These are phyloP conservation scores for Sugiyamaella lignohabitans DNA, from an alignment of 805 yeast species.

Conservation along the genomic window DNA sequence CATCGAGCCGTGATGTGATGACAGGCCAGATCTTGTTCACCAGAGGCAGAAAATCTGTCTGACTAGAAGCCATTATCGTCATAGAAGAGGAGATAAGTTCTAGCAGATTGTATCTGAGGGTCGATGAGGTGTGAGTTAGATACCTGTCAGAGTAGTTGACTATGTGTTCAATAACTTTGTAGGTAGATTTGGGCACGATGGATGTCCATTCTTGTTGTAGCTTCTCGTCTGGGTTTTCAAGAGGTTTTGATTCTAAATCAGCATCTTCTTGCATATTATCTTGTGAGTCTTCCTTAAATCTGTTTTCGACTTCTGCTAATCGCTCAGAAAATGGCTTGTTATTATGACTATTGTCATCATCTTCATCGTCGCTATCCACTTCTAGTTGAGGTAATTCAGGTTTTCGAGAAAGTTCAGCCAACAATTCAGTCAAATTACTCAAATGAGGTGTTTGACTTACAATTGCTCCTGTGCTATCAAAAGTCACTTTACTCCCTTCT, in stretches of 20 bases:
- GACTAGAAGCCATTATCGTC: constrained; percentile 50
- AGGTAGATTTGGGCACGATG: constrained; percentile 55
- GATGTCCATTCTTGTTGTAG: constrained; percentile 52
- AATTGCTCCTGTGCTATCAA: constrained; percentile 2
- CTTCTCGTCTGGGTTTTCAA: constrained; percentile 28
- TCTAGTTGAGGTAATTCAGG: neutral
- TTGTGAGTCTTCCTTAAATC: constrained; percentile 32
- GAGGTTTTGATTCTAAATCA: constrained; percentile 23
- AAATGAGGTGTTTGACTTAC: neutral
- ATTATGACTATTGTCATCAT: neutral
- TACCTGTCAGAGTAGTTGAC: constrained; percentile 62
- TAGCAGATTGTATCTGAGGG: constrained; percentile 52
- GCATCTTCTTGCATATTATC: constrained; percentile 28
- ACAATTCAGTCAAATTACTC: constrained; percentile 21
- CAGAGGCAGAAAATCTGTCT: constrained; percentile 41
- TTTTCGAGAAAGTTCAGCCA: constrained; percentile 21
- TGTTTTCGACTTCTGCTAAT: constrained; percentile 30
- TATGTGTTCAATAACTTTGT: constrained; percentile 53
- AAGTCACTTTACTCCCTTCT: constrained; percentile 35
- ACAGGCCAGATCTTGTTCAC: constrained; percentile 51
- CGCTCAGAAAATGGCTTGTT: constrained; percentile 22
- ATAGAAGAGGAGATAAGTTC: constrained; percentile 39
- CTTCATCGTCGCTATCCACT: constrained; percentile 8
- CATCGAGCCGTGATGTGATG: constrained; percentile 28
- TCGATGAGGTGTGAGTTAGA: constrained; percentile 58